Evolutionary conservation across 108 stramenopile species (phyloP).

Genomic region (Discostella stelligeroides): DNA sequence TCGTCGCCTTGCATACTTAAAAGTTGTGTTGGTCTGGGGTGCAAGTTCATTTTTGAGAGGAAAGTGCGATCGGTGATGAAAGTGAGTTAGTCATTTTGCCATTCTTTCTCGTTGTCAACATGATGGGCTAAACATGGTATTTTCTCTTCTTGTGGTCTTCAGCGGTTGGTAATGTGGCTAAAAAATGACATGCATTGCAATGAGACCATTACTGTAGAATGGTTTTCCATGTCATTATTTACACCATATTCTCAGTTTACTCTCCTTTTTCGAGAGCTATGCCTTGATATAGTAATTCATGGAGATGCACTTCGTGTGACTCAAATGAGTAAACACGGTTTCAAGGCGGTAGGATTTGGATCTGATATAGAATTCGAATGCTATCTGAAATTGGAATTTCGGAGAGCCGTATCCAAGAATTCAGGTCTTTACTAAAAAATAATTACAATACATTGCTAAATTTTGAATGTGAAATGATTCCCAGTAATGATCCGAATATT

Average conservation of each 20-base stretch:
- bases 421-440: too few species aligned
- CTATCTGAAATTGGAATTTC: slow-evolving; percentile 62
- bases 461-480: too few species aligned
- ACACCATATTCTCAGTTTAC: slow-evolving; percentile 70
- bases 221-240: slow-evolving; percentile 80
- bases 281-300: slow-evolving; percentile 63
- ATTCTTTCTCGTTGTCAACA: background rate
- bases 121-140: background rate
- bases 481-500: too few species aligned
- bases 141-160: background rate
- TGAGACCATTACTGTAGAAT: slow-evolving; percentile 55
- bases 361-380: slow-evolving; percentile 77
- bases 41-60: slow-evolving; percentile 77
- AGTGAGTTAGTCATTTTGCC: slow-evolving; percentile 35
- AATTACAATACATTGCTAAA: too few species aligned
- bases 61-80: slow-evolving; percentile 59
- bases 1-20: slow-evolving; percentile 68
- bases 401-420: slow-evolving; percentile 23
- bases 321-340: slow-evolving; percentile 40
- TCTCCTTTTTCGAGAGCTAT: slow-evolving; percentile 39
- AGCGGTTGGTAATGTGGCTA: slow-evolving; percentile 56
- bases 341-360: slow-evolving; percentile 63
- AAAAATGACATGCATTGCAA: slow-evolving; percentile 30
- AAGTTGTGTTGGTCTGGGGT: slow-evolving; percentile 69
- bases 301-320: slow-evolving; percentile 70